Evolutionary conservation across 441 rosid genomes (phyloP).

Genomic region (Eutrema salsugineum): DNA sequence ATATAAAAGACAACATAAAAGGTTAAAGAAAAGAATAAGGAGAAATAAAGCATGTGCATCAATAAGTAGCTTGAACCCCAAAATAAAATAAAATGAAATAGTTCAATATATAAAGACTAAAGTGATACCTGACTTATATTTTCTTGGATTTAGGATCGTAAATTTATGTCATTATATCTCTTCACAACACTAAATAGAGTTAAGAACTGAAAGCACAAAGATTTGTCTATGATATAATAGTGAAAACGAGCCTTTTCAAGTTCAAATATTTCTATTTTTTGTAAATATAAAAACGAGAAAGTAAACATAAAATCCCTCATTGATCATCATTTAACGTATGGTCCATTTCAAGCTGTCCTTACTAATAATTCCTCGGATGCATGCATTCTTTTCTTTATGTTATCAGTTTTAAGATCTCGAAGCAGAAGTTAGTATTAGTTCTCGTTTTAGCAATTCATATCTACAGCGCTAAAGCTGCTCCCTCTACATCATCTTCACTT

Average conservation of each 20-base stretch:
- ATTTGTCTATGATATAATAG: background rate
- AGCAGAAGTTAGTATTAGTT: background rate
- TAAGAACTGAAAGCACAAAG: background rate
- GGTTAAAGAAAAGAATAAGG: background rate
- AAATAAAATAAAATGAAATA: background rate
- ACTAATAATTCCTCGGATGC: background rate
- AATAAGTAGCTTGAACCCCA: background rate
- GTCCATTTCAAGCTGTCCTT: conserved; percentile 19
- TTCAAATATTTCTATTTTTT: background rate
- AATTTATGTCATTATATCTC: background rate
- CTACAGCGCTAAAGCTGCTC: background rate
- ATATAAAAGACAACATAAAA: background rate
- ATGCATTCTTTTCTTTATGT: background rate
- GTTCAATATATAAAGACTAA: background rate
- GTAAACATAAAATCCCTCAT: background rate
- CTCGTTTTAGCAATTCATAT: background rate
- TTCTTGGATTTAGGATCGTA: background rate
- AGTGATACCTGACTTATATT: background rate
- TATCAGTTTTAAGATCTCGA: background rate
- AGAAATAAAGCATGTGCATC: background rate
- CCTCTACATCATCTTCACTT: background rate
- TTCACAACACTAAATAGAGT: background rate
- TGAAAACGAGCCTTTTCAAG: background rate
- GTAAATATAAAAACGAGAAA: background rate
- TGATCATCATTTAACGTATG: background rate